Conservation (phyloP, 306 rosid genomes). For the Dryas drummondii region DNA sequence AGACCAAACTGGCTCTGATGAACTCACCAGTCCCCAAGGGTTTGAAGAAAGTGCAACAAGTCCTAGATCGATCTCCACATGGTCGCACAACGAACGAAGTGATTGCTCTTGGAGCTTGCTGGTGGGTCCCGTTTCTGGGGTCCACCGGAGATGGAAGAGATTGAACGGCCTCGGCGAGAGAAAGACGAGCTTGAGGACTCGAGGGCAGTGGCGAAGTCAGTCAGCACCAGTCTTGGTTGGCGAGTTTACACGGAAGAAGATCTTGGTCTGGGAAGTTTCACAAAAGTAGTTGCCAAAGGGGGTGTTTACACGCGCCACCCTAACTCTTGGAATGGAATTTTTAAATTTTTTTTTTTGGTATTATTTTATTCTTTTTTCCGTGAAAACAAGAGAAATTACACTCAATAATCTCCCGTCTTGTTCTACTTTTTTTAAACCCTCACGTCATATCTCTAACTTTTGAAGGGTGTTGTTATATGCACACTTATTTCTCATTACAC, state of each 20-base stretch:
- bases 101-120: neutral
- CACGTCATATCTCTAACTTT: no score
- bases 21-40: neutral
- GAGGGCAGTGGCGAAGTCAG: neutral
- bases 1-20: neutral
- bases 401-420: no score
- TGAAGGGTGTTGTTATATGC: no score
- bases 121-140: neutral
- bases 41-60: constrained; percentile 1
- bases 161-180: neutral
- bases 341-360: no score
- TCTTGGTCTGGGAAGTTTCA: no score
- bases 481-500: no score
- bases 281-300: no score
- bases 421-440: no score
- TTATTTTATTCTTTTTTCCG: no score
- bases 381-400: no score
- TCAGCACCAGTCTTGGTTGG: neutral
- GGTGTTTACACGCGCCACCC: no score
- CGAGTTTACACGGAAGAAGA: neutral
- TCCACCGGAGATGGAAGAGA: neutral
- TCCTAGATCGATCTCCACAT: neutral
- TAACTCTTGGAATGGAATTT: no score
- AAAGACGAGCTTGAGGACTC: neutral
- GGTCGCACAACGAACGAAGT: neutral